Evolutionary conservation across 192 early-diverging fungal genomes (phyloP).

Genomic region (Rhizoclosmatium globosum): DNA sequence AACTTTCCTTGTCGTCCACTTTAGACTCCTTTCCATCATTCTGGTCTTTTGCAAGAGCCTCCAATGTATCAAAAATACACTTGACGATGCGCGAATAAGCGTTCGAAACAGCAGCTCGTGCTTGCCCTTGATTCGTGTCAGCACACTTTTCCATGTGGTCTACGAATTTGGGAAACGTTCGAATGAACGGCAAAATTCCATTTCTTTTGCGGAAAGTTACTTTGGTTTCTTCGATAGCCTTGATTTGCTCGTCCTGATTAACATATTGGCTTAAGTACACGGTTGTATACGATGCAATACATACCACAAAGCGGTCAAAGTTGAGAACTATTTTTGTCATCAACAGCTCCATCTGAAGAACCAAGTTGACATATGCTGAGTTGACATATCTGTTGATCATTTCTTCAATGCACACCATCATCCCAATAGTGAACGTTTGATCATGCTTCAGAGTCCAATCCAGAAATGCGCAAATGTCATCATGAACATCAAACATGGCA

Average conservation of each 20-base stretch:
- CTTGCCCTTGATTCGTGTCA: slow-evolving; percentile 49
- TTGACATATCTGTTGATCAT: slow-evolving; percentile 73
- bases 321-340: slow-evolving; percentile 67
- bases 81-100: slow-evolving; percentile 86
- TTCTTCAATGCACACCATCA: slow-evolving; percentile 83
- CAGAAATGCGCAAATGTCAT: slow-evolving; percentile 75
- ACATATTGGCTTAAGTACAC: slow-evolving; percentile 1
- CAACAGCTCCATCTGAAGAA: slow-evolving; percentile 72
- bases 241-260: slow-evolving; percentile 82
- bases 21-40: slow-evolving; percentile 60
- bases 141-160: slow-evolving; percentile 23
- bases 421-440: slow-evolving; percentile 71
- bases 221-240: slow-evolving; percentile 90
- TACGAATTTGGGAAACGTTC: slow-evolving; percentile 78
- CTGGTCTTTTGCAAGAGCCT: slow-evolving; percentile 73
- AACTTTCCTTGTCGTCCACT: slow-evolving; percentile 81
- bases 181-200: slow-evolving; percentile 89
- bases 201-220: slow-evolving; percentile 84
- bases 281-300: background rate
- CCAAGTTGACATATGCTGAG: slow-evolving; percentile 76
- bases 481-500: slow-evolving; percentile 76
- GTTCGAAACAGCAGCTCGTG: slow-evolving; percentile 74
- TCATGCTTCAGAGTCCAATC: slow-evolving; percentile 74
- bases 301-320: slow-evolving; percentile 79
- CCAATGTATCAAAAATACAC: slow-evolving; percentile 86